Evolutionary conservation across 495 filamentous ascomycete genomes (phyloP).

Genomic region (Penicillium diatomitis): DNA sequence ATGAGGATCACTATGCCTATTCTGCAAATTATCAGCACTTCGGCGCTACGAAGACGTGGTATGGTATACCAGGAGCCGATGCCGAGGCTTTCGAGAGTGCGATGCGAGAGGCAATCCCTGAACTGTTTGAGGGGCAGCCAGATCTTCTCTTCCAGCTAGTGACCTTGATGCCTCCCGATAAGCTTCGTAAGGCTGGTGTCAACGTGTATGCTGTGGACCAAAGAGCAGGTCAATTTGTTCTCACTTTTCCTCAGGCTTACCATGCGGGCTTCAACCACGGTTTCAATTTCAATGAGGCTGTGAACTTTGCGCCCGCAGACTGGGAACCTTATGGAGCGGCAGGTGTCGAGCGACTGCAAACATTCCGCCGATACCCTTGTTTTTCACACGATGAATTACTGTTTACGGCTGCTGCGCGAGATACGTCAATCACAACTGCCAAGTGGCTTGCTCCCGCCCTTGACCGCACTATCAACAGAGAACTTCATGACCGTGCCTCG

Average conservation of each 20-base stretch:
- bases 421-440: conserved; percentile 82
- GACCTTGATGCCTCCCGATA: conserved; percentile 85
- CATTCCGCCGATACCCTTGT: conserved; percentile 84
- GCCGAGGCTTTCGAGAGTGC: conserved; percentile 90
- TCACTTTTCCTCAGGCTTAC: conserved; percentile 90
- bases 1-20: conserved; percentile 96
- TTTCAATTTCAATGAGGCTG: conserved; percentile 99
- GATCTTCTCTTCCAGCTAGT: conserved; percentile 96
- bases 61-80: conserved; percentile 91
- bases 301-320: conserved; percentile 94
- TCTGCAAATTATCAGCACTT: conserved; percentile 99
- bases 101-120: conserved; percentile 90
- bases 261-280: conserved; percentile 92
- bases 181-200: conserved; percentile 90
- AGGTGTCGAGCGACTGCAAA: conserved; percentile 77
- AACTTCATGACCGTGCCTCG: conserved; percentile 54
- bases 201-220: conserved; percentile 90
- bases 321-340: conserved; percentile 91
- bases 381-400: conserved; percentile 98
- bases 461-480: conserved; percentile 63
- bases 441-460: conserved; percentile 91
- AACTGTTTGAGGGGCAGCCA: conserved; percentile 93
- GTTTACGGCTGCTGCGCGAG: conserved; percentile 70
- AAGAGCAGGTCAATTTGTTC: conserved; percentile 88
- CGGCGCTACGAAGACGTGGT: conserved; percentile 98